Evolutionary conservation across 345 rosid genomes (phyloP), one percentile per base, ranked within the genome.

Genomic region (Erodium maritimum): DNA sequence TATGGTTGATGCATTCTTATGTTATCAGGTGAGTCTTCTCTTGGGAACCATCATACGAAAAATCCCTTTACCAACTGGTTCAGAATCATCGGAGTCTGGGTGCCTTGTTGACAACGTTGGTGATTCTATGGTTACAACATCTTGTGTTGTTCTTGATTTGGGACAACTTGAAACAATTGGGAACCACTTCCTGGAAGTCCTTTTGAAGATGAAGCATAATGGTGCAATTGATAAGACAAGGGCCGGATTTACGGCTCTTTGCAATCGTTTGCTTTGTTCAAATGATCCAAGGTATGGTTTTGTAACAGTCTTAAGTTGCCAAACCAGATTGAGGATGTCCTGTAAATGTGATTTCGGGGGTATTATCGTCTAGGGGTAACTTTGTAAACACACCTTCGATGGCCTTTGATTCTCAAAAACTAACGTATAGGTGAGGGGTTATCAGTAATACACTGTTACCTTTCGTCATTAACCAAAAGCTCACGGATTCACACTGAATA

Each of bases 211-310:
- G 96, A 91, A 91, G 82, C 98, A 91, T 70, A 88, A 79, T 69
- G 96, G 98, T 69, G 98, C 98, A 22, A 86, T 91, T 71, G 98
- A 91, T 74, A 91, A 84, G 87, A 91, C 96, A 54, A 82, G 98
- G 73, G 96, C 95, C 77, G 96, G 98, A 52, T 91, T 91, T 69
- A 80, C 98, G 34, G 96, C 96, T 59, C 84, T 88, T 66, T 91
- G 98, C 83, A 88, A 91, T 75, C 93, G 96, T 61, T 75, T 88
- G 55, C 86, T 91, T 55, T 91, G 96, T 80, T 91, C 98, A 34
- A 83, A 91, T 70, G 93, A 91, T 61, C 80, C 87, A 63, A 71
- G 86, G 96, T 86, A 73, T 63, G 17, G 48, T 42, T 10, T 14
- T 42, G 14, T 42, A 16, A 42, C 17, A 3, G 48, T 14, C 48